These are phyloP conservation scores for Alnus glutinosa DNA, from an alignment of 306 rosid species.

Conservation along the genomic window DNA sequence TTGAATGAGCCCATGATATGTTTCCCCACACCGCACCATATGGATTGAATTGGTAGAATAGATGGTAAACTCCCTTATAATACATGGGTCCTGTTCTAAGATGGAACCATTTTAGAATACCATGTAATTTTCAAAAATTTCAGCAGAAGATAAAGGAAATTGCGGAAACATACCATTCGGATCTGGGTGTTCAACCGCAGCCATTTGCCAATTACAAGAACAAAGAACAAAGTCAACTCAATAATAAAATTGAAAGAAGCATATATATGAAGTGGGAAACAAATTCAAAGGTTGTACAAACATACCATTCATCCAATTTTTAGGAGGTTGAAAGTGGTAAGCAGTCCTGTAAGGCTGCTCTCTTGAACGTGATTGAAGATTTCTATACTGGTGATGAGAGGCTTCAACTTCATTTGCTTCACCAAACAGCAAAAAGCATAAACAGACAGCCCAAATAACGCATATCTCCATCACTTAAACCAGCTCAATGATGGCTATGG, in stretches of 20 bases:
- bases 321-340: constrained; percentile 57
- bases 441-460: background rate
- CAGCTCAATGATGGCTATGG: background rate
- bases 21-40: constrained; percentile 37
- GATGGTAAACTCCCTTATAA: constrained; percentile 54
- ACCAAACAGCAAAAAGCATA: constrained; percentile 15
- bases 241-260: background rate
- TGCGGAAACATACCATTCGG: constrained; percentile 46
- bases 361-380: constrained; percentile 12
- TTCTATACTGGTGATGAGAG: constrained; percentile 1
- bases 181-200: constrained; percentile 26
- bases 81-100: constrained; percentile 48
- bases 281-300: background rate
- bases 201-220: constrained; percentile 17
- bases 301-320: constrained; percentile 58
- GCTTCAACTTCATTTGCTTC: constrained; percentile 28
- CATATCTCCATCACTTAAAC: background rate
- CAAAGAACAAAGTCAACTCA: constrained; percentile 10
- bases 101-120: background rate
- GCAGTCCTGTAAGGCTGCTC: constrained; percentile 48
- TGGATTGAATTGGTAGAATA: constrained; percentile 61
- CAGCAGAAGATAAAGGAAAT: background rate
- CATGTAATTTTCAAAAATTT: too few relatives aligned
- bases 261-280: background rate
- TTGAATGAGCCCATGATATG: constrained; percentile 59